Evolutionary conservation across 495 filamentous ascomycete genomes (phyloP), one percentile per base, ranked within the genome.

Genomic region (Hyphodiscus hymeniophilus): DNA sequence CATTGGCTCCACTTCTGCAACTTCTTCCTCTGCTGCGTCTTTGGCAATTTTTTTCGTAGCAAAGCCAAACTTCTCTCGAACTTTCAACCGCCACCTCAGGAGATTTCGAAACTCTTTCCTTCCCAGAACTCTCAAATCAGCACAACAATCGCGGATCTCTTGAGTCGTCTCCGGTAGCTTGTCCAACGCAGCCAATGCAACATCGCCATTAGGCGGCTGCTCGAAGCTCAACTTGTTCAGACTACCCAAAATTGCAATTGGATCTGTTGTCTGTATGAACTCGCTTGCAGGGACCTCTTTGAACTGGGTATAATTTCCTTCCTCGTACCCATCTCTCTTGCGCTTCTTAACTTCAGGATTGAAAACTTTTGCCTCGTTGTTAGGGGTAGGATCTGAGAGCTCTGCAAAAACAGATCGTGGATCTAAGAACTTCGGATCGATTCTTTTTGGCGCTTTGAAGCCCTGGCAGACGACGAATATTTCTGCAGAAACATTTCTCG

Each of bases 391-490:
- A 48, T 84, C 87, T 1, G 84, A 73, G n/a, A 96, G 71, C 65
- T 99, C 92, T 35, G 94, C 91, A 62, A 99, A 99, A 16, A 96
- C 94, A 42, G 87, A 79, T 31, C 81, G 79, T 6, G 92, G 79
- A 62, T 98, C 92, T 40, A 98, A 76, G 59, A 98, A 91, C 49
- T 85, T 85, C 3, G 94, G 89, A 61, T 98, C 92, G 47, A 98
- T 77, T 42, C 78, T 76, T 63, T 94, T 95, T 0, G 92, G 94
- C 1, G 92, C 92, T 69, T 88, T 92, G 74, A 79, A 97, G 3
- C 90, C 91, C 45, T 81, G 81, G 63, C 92, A 97, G 17, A 97
- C 91, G 53, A 96, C 92, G 72, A 96, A 97, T 42, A 96, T 97
- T 73, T 97, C 91, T 47, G 91, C 91, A 20, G 89, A 95, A 21